A percentile compares a stretch with the other conserved stretches of the same genome.
Conservation (phyloP, 257 asterid genomes). For the Salvia hispanica region DNA sequence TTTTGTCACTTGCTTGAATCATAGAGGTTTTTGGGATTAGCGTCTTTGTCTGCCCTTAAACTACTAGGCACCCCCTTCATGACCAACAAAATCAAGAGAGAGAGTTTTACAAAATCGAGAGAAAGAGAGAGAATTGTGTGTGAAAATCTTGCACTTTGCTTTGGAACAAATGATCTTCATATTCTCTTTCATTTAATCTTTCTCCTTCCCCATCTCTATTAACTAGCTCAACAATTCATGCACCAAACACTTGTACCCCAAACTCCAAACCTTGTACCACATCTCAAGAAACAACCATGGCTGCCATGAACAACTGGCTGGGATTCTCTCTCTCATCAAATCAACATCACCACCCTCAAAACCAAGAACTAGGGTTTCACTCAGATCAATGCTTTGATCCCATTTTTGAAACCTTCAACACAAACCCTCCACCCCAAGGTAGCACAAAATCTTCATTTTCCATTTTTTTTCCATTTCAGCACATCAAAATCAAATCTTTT, state of each 20-base stretch:
- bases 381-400: constrained; percentile 54
- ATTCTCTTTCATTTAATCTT: constrained; percentile 35
- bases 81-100: constrained; percentile 51
- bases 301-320: constrained; percentile 68
- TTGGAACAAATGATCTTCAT: constrained; percentile 27
- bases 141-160: constrained; percentile 40
- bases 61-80: constrained; percentile 54
- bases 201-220: constrained; percentile 19
- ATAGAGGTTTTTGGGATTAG: constrained; percentile 59
- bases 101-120: constrained; percentile 37
- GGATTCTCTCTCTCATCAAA: constrained; percentile 69
- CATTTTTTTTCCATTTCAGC: not conserved
- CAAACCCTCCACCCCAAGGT: constrained; percentile 53
- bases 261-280: constrained; percentile 7
- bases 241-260: constrained; percentile 39
- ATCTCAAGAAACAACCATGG: constrained; percentile 26
- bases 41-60: constrained; percentile 51
- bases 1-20: constrained; percentile 27
- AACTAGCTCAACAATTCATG: constrained; percentile 36
- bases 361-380: constrained; percentile 34
- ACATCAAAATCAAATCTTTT: constrained; percentile 3
- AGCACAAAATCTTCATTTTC: not conserved
- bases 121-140: constrained; percentile 36
- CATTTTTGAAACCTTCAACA: constrained; percentile 55
- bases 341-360: constrained; percentile 34